Evolutionary conservation across 164 flowering plant species (phyloP).

Genomic region (Tetracentron sinense): DNA sequence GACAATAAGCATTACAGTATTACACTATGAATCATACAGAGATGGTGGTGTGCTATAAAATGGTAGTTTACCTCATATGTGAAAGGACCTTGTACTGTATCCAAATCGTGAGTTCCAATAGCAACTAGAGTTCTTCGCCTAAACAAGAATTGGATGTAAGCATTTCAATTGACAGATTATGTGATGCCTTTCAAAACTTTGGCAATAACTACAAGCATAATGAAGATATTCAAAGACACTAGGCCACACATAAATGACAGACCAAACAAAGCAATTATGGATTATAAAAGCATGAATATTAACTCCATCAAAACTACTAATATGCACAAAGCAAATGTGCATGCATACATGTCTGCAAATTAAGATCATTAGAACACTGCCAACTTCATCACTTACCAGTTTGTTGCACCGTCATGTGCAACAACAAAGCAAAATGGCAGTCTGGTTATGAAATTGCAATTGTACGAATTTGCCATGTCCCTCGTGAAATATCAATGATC

Average conservation of each 20-base stretch:
- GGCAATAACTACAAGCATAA: neutral
- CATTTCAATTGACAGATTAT: neutral
- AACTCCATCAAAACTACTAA: neutral
- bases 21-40: neutral
- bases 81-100: conserved; percentile 83
- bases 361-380: too few relatives aligned
- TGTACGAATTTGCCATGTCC: too few relatives aligned
- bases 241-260: neutral
- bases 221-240: too few relatives aligned
- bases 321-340: too few relatives aligned
- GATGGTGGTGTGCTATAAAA: neutral
- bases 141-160: conserved; percentile 2
- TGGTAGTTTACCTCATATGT: conserved; percentile 73
- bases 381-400: too few relatives aligned
- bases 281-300: neutral
- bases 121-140: conserved; percentile 94
- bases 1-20: too few relatives aligned
- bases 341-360: too few relatives aligned
- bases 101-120: conserved; percentile 98
- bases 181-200: neutral
- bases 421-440: too few relatives aligned
- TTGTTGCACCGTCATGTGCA: too few relatives aligned
- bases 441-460: too few relatives aligned
- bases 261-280: neutral
- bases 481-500: too few relatives aligned